A percentile compares a stretch with the other conserved stretches of the same genome.
These are phyloP conservation scores for Neurospora cerealis DNA, from an alignment of 495 filamentous ascomycete species.

Conservation along the genomic window DNA sequence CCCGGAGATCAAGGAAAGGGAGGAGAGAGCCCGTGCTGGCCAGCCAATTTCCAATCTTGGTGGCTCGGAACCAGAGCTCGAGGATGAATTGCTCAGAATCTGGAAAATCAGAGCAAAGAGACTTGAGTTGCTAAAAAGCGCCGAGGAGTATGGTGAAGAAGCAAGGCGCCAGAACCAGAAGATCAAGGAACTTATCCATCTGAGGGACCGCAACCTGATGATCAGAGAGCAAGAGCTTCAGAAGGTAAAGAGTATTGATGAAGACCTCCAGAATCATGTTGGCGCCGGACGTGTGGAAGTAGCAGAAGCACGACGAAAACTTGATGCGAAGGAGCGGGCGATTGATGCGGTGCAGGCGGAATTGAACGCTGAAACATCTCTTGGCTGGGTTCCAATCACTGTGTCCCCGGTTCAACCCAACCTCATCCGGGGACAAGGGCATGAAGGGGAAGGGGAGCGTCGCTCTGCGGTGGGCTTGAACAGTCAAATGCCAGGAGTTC, in stretches of 20 bases:
- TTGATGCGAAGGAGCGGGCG: neutral
- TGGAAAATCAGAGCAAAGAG: neutral
- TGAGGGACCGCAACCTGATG: neutral
- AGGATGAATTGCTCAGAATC: neutral
- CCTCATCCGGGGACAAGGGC: neutral
- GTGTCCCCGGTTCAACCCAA: neutral
- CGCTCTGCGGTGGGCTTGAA: neutral
- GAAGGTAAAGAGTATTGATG: neutral
- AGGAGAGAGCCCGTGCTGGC: neutral
- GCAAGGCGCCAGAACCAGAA: neutral
- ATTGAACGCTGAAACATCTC: neutral
- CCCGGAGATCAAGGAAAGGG: neutral
- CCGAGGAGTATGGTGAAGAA: neutral
- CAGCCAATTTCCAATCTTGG: neutral
- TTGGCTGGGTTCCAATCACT: neutral
- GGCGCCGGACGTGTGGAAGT: neutral
- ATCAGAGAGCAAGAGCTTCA: neutral
- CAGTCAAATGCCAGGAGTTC: neutral
- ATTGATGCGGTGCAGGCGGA: neutral
- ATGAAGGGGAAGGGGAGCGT: neutral
- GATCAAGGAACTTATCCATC: neutral
- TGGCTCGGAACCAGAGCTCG: neutral
- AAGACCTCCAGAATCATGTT: neutral
- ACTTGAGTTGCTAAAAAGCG: neutral
- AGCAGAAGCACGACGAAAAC: neutral